These are phyloP conservation scores for Colletotrichum destructivum DNA, from an alignment of 2,329 filamentous ascomycete genomes.

Conservation along the genomic window DNA sequence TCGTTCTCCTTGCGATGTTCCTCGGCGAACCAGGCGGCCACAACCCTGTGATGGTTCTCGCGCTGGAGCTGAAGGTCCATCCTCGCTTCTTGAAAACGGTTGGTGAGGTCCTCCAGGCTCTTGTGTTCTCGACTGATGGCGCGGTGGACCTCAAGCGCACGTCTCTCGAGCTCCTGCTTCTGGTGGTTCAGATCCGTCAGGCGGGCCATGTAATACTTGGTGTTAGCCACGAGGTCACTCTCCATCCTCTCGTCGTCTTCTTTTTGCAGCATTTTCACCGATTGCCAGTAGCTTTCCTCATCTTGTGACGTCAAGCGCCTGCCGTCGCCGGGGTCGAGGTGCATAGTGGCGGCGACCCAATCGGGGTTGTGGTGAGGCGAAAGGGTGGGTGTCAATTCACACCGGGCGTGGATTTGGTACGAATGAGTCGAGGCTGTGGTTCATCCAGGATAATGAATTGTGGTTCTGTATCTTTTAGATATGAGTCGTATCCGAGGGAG, in stretches of 20 bases:
- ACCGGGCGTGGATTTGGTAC: not conserved
- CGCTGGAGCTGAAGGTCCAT: not conserved
- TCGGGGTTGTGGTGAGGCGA: not conserved
- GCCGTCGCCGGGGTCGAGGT: slow-evolving; percentile 27
- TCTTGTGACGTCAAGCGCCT: slow-evolving; percentile 19
- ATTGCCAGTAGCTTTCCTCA: slow-evolving; percentile 37
- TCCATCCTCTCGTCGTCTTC: slow-evolving; percentile 26
- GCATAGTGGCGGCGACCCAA: slow-evolving; percentile 25
- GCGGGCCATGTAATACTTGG: slow-evolving; percentile 4
- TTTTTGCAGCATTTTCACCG: slow-evolving; percentile 15
- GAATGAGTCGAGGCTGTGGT: not conserved
- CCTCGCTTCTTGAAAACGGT: slow-evolving; percentile 10
- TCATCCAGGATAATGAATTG: slow-evolving; percentile 15
- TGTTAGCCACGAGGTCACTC: slow-evolving; percentile 12
- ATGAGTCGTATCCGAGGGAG: not conserved
- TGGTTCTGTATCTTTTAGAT: not conserved
- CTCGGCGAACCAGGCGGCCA: slow-evolving; percentile 20
- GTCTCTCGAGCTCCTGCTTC: slow-evolving; percentile 34
- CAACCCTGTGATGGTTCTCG: not conserved
- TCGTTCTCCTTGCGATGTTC: slow-evolving; percentile 19
- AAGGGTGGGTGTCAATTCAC: not conserved
- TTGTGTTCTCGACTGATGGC: slow-evolving; percentile 29
- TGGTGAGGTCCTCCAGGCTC: slow-evolving; percentile 23
- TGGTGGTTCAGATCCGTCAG: slow-evolving; percentile 19
- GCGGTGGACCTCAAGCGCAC: slow-evolving; percentile 22